Evolutionary conservation across 106 monocot species (phyloP), one percentile per base, ranked within the genome.

Genomic region (Platanthera zijinensis): DNA sequence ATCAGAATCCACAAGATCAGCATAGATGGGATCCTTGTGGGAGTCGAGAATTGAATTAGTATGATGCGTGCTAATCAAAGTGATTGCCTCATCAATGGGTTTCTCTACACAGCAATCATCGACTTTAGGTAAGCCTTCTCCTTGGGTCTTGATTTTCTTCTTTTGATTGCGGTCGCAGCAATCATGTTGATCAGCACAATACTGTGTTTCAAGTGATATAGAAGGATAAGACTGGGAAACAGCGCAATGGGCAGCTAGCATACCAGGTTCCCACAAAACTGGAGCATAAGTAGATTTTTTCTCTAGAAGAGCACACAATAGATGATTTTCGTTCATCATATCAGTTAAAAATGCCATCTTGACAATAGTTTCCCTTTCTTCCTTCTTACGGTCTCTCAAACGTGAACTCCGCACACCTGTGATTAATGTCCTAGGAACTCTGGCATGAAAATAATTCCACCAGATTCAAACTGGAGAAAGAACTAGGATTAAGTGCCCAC

Each of bases 361-460:
- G 71, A 99, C 88, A 49, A 94, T 51, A 50, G 86, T 71, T 81
- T 99, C 99, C 80, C 94, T 83, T 79, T 99, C 99, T 88, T 93
- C 96, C 80, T 91, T 94, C 80, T 78, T 89, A 54, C 96, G 88
- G 51, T 96, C 96, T 78, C 83, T 87, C 52, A 91, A 74, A 45
- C 97, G 91, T 81, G 94, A 97, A 82, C 87, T 94, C 69, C 94
- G 61, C 46, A 77, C 84, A 68, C 86, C 92, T 72, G 82, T 74
- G 53, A 94, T 84, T 71, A 99, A 70, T 73, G 76, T 86, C 83
- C 88, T 85, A 64, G 99, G 99, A 78, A 89, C 80, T 88, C 99
- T 99, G 94, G 81, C 85, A 96, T 85, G 83, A 89, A 95, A 95
- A 92, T 83, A 89, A 95, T 86, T 87, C 92, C 92, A 92, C 89